These are phyloP conservation scores for Ilyonectria destructans DNA, from an alignment of 2,329 filamentous ascomycete species.

Conservation along the genomic window DNA sequence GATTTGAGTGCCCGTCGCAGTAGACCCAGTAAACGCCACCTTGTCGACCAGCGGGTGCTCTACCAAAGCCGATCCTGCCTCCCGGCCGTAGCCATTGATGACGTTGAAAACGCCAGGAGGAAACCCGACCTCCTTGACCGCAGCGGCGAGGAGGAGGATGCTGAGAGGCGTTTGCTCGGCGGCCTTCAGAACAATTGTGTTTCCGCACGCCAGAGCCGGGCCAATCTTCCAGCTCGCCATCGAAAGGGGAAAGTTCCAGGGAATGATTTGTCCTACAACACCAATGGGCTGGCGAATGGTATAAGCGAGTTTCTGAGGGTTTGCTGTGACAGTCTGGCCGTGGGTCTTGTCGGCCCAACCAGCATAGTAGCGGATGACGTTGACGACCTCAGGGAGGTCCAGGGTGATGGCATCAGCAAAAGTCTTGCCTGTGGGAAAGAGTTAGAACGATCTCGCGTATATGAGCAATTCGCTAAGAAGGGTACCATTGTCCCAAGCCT, in stretches of 20 bases:
- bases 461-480: slow-evolving; percentile 48
- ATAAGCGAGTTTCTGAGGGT: slow-evolving; percentile 84
- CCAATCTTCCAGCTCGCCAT: slow-evolving; percentile 88
- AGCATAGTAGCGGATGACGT: slow-evolving; percentile 60
- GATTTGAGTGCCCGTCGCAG: slow-evolving; percentile 78
- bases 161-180: slow-evolving; percentile 84
- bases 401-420: slow-evolving; percentile 73
- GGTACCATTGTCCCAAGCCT: slow-evolving; percentile 78
- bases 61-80: slow-evolving; percentile 77
- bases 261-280: slow-evolving; percentile 88
- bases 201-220: slow-evolving; percentile 79
- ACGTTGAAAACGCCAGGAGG: slow-evolving; percentile 83
- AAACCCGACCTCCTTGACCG: slow-evolving; percentile 83
- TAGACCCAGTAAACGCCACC: slow-evolving; percentile 85
- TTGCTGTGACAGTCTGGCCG: slow-evolving; percentile 85
- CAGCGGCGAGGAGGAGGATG: slow-evolving; percentile 73
- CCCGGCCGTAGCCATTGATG: slow-evolving; percentile 82
- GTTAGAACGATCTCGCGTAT: slow-evolving; percentile 50
- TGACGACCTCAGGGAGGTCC: slow-evolving; percentile 69
- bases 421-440: slow-evolving; percentile 64
- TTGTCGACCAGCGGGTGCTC: slow-evolving; percentile 79
- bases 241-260: slow-evolving; percentile 87
- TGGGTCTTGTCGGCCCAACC: slow-evolving; percentile 91
- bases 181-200: slow-evolving; percentile 80
- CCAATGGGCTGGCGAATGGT: slow-evolving; percentile 72